Base-by-base conservation (phyloP, 2,329 filamentous ascomycete species). In the Microcyclosporella mali region DNA sequence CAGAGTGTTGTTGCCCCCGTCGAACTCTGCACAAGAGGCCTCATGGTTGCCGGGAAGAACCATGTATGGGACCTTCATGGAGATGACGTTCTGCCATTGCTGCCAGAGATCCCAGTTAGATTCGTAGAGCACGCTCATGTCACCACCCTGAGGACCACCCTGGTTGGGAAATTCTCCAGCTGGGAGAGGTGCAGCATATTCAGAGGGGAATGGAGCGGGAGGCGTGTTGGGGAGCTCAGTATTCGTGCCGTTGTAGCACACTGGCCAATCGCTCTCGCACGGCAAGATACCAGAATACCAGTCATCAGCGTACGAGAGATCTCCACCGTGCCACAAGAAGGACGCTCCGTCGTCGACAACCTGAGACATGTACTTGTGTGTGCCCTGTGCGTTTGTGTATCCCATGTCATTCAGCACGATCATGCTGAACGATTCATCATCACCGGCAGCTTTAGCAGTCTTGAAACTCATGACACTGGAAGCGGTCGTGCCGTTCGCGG, bases 341-440 rank as follows among this genome's bases (percentile, higher is more conserved):
- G 66, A 66, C 14, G 65, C 49, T n/a, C 68, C 70, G n/a, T 71
- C 64, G n/a, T 66, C 56, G 30, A 64, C 64, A 4, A 63, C 68
- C 29, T 66, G 51, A 28, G 52, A 55, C 11, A 75, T 59, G 33
- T 73, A 61, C 47, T 66, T 61, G 57, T 66, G 66, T 1, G 72
- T 75, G 12, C 72, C 72, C 1, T 62, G 56, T 14, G 71, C 72
- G 38, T 75, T 75, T 33, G 70, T 74, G 58, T 74, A 74, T 6
- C 72, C 72, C 72, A 76, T 74, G 46, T 76, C 73, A 47, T 73
- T 73, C 30, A 75, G 48, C 2, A 75, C 66, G 15, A 70, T 71
- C 11, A 74, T 58, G 4, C 61, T 64, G 55, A 75, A 75, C 9
- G 61, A 52, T 4, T 53, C 60, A 0, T 49, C 43, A 45, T 71